phyloP scores from a whole-genome alignment of 768 basidiomycete genomes.

The Hygrocybe coccinea region DNA sequence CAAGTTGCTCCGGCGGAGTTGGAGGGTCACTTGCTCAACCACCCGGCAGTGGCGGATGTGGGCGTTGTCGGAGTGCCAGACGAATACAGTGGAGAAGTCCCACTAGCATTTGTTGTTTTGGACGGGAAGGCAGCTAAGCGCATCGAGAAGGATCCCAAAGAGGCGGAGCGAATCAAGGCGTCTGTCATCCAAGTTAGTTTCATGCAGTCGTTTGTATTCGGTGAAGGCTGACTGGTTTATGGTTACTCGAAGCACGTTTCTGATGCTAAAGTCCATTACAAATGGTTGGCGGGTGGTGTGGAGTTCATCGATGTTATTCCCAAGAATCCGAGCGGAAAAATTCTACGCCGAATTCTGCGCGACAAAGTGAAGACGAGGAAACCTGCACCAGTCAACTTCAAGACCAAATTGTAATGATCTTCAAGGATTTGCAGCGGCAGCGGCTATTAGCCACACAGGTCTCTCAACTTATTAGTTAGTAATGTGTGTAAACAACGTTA shows the following conservation, averaged over 20 bases:
- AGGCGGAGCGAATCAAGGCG: constrained; percentile 16
- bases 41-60: constrained; percentile 55
- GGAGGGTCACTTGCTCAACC: constrained; percentile 58
- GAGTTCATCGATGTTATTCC: constrained; percentile 53
- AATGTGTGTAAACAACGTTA: no score
- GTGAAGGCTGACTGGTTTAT: constrained; percentile 45
- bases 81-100: constrained; percentile 72
- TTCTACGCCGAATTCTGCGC: constrained; percentile 47
- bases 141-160: constrained; percentile 29
- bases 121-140: constrained; percentile 37
- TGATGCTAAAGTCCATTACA: constrained; percentile 51
- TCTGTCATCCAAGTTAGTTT: constrained; percentile 10
- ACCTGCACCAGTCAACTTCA: not conserved
- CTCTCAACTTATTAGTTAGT: no score
- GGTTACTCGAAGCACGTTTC: constrained; percentile 44
- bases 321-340: constrained; percentile 63
- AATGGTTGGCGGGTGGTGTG: constrained; percentile 50
- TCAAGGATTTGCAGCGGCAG: no score
- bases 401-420: not conserved
- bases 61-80: constrained; percentile 67
- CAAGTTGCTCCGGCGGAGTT: constrained; percentile 45
- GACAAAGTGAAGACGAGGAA: constrained; percentile 38
- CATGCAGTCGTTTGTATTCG: constrained; percentile 42
- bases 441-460: no score
- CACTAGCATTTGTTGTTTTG: constrained; percentile 64